These are phyloP conservation scores for Kregervanrija pseudodelftensis DNA, from an alignment of 805 yeast species.

Conservation along the genomic window DNA sequence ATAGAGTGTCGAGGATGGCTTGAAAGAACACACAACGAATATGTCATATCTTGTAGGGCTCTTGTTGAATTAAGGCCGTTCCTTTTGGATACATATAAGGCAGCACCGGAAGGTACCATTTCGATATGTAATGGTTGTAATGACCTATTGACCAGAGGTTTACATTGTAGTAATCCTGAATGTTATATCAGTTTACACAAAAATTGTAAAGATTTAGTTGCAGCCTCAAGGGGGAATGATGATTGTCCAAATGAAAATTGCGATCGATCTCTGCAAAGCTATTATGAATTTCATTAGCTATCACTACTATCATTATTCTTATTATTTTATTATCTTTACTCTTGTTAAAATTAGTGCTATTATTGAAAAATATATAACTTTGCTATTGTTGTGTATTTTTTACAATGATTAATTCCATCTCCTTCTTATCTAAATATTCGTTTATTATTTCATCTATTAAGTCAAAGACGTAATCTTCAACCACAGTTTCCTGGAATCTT, in stretches of 20 bases:
- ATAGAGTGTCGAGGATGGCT: slow-evolving; percentile 52
- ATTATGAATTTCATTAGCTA: slow-evolving; percentile 10
- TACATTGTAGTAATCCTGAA: slow-evolving; percentile 27
- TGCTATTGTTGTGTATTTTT: neutral
- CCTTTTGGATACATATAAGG: slow-evolving; percentile 38
- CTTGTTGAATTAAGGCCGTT: slow-evolving; percentile 42
- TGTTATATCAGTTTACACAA: slow-evolving; percentile 41
- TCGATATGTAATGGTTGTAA: slow-evolving; percentile 43
- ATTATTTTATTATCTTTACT: neutral
- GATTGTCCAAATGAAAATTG: slow-evolving; percentile 30
- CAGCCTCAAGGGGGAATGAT: slow-evolving; percentile 23
- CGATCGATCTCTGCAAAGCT: slow-evolving; percentile 10
- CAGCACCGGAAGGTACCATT: slow-evolving; percentile 31
- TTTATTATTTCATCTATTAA: slow-evolving; percentile 77
- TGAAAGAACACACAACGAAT: slow-evolving; percentile 29
- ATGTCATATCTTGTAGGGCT: slow-evolving; percentile 32
- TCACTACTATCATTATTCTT: neutral
- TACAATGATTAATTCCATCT: slow-evolving; percentile 1
- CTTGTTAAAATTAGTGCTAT: neutral
- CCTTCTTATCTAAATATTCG: slow-evolving; percentile 37
- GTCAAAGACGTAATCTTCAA: slow-evolving; percentile 81
- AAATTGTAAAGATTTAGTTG: slow-evolving; percentile 37
- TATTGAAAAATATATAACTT: neutral
- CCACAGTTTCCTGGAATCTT: slow-evolving; percentile 60
- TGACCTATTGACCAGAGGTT: slow-evolving; percentile 48